Base-by-base conservation (phyloP, 2,329 filamentous ascomycete genomes). In the Aureobasidium sp. region DNA sequence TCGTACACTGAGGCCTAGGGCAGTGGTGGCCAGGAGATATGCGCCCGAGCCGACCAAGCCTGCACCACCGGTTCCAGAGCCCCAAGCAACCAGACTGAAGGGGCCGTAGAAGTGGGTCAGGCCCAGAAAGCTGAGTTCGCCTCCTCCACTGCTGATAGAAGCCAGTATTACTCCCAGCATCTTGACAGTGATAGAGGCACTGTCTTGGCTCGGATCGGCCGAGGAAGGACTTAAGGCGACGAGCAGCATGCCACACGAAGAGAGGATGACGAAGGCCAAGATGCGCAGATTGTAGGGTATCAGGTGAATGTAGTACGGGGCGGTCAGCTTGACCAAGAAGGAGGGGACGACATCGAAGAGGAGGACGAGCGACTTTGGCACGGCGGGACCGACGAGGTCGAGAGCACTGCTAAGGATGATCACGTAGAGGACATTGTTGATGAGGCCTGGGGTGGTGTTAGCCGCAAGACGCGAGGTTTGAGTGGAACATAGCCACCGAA, bases 371-470 rank as follows among this genome's bases (percentile, higher is more conserved):
- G 90, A 91, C 75, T 97, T 97, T 55, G 94, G 94, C 1, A 97
- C 82, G 66, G 80, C 74, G 36, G 90, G 87, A 39, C 93, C 93
- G 68, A 97, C 94, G 65, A 99, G 89, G 71, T 99, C 94, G 70
- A 97, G 89, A 3, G 94, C 94, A 39, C 94, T 90, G 34, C 91
- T 95, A 70, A 99, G 88, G 72, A 97, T 94, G 74, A 97, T 90
- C 62, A 97, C 93, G 76, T 97, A 97, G 77, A 97, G 88, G 68
- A 97, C 90, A 78, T 97, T 97, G 77, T 99, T 97, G 73, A 97
- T 94, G 20, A 94, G 79, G 58, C 90, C 90, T 93, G 70, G 12
- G 15, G 31, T 29, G 25, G 37, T 44, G 25, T 55, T 29, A 42
- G 37, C 15, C 17, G 41, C 9, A 25, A 6, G 14, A 29, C 39